Base-by-base conservation (phyloP, 176 grass and related monocot species). In the Stipa capillata region DNA sequence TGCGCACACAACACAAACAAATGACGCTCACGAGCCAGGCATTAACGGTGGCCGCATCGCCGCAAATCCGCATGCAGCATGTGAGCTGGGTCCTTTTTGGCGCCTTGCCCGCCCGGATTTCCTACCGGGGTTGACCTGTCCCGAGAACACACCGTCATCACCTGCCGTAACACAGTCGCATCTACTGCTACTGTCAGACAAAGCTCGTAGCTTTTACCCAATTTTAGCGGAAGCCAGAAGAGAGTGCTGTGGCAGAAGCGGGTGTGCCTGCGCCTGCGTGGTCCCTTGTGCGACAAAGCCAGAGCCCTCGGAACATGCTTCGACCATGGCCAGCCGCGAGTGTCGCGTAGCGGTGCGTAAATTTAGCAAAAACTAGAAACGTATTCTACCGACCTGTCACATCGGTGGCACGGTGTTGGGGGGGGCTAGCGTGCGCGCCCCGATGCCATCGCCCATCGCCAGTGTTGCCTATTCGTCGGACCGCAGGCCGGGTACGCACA, bases 1-100 rank as follows among this genome's bases (percentile, higher is more conserved):
- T 3, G 37, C 60, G 72, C 29, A 49, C 9, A 10, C 34, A 41
- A 67, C 36, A 13, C 42, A 6, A 61, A 67, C 72, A 87, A 76
- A 76, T 12, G 72, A 52, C 48, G 52, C 34, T 82, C 85, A 69
- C 85, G 85, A 82, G 85, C 62, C 32, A 20, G 43, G 15, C 16
- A 61, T 69, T 69, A 17, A 84, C 61, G 37, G 84, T 28, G 47
- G 53, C 59, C 15, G 56, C 75, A 20, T 20, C n/a, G 1, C 24
- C 37, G 20, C 28, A 3, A 8, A 7, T 7, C 71, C 39, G 52
- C 66, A 7, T 18, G 79, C 66, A 1, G 79, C 79, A 72, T 56
- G 68, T 79, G 80, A 62, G 23, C 7, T 39, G 32, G 75, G 75
- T 70, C 41, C 67, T 23, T 80, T 29, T 51, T 72, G 81, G 74